Conservation (phyloP, 2,329 filamentous ascomycete genomes). For the Coleophoma eucalyptorum region DNA sequence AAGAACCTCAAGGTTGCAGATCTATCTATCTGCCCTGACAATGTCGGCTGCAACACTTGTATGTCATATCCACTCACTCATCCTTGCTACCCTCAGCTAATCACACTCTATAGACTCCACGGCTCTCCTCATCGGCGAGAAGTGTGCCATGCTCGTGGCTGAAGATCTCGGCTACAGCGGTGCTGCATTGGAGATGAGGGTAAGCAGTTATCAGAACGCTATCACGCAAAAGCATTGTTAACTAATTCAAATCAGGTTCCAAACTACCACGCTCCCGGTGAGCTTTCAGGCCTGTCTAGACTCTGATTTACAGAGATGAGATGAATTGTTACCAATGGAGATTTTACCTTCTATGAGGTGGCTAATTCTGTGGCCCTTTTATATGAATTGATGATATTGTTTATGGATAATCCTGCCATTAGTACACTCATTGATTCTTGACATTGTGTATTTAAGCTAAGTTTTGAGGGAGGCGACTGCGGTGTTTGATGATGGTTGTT, state of each 20-base stretch:
- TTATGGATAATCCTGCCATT: no score
- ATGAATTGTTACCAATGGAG: no score
- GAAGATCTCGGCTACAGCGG: conserved; percentile 75
- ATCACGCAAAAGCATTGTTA: not conserved
- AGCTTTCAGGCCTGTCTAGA: not conserved
- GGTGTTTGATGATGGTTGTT: no score
- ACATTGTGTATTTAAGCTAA: no score
- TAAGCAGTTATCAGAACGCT: conserved; percentile 17
- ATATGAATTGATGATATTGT: no score
- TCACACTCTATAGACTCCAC: conserved; percentile 52
- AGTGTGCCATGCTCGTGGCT: conserved; percentile 64
- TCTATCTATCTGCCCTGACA: conserved; percentile 73
- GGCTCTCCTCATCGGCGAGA: conserved; percentile 72
- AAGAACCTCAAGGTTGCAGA: conserved; percentile 76
- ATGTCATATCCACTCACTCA: conserved; percentile 6
- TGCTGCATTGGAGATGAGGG: conserved; percentile 72
- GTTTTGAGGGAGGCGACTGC: no score
- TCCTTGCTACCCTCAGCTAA: conserved; percentile 7
- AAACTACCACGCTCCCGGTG: conserved; percentile 1
- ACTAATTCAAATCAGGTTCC: not conserved
- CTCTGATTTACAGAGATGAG: not conserved
- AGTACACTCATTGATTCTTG: no score
- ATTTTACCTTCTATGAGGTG: no score
- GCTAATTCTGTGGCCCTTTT: no score
- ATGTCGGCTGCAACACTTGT: conserved; percentile 67